Evolutionary conservation across 2,329 filamentous ascomycete species (phyloP).

Genomic region (Colletotrichum viniferum): DNA sequence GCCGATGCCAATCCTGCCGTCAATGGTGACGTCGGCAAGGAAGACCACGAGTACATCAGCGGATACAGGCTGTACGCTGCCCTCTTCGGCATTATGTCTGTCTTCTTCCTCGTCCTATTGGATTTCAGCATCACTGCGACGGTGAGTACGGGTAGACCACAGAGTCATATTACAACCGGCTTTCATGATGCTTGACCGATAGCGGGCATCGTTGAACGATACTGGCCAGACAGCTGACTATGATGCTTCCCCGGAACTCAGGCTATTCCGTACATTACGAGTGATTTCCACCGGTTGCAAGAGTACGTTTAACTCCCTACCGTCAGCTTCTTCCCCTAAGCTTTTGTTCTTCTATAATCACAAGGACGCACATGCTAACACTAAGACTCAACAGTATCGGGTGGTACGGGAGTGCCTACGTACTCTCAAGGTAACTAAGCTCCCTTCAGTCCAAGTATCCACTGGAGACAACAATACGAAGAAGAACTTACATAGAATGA

Average conservation of each 20-base stretch:
- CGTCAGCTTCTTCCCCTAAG: background rate
- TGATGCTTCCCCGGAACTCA: background rate
- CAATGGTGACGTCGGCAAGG: background rate
- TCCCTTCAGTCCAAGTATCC: rapidly evolving
- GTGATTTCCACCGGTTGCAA: background rate
- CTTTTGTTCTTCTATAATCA: too few relatives aligned
- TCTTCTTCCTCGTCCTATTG: background rate
- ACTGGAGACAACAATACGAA: background rate
- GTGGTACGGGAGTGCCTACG: background rate
- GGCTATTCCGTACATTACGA: background rate
- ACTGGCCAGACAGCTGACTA: background rate
- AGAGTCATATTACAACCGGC: rapidly evolving
- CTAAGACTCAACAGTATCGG: background rate
- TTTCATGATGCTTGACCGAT: rapidly evolving
- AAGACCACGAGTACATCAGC: background rate
- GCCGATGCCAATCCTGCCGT: background rate
- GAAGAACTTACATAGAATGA: background rate
- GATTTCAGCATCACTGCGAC: background rate
- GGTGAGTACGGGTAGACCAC: background rate
- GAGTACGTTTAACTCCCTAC: background rate
- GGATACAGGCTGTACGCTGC: background rate
- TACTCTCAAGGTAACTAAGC: rapidly evolving
- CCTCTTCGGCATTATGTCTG: background rate
- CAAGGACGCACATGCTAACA: too few relatives aligned
- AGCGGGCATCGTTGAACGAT: rapidly evolving